A percentile compares a stretch with the other conserved stretches of the same genome.
These are phyloP conservation scores for Beta lomatogona DNA, from an alignment of 179 eudicot genomes.

Conservation along the genomic window DNA sequence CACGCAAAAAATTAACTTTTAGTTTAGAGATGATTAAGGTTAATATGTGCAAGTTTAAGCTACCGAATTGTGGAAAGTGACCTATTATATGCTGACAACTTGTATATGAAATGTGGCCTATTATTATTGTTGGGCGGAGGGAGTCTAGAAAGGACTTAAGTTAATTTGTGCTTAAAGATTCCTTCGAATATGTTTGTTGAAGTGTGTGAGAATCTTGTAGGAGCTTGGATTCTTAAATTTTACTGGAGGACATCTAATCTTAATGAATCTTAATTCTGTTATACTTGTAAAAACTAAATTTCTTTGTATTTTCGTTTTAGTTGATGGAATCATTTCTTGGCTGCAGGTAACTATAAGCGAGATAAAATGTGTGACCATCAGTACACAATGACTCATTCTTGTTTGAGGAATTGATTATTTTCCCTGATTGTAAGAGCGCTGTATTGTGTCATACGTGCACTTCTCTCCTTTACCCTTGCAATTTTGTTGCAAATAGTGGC, in stretches of 20 bases:
- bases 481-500: background rate
- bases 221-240: too few species aligned
- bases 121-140: too few species aligned
- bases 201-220: background rate
- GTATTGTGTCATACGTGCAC: background rate
- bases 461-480: background rate
- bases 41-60: background rate
- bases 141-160: too few species aligned
- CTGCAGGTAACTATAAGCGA: background rate
- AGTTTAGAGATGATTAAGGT: background rate
- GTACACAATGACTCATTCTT: background rate
- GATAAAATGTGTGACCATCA: background rate
- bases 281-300: background rate
- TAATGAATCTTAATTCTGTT: background rate
- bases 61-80: too few species aligned
- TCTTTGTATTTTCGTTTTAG: background rate
- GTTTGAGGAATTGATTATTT: background rate
- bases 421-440: conserved; percentile 2
- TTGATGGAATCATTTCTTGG: background rate
- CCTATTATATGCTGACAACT: background rate
- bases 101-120: too few species aligned
- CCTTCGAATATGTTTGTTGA: background rate
- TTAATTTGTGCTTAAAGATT: too few species aligned
- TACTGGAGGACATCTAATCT: too few species aligned
- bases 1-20: too few species aligned